Percentiles rank a stretch among this genome's conserved stretches.
These are phyloP conservation scores for Penicillium psychrofluorescens DNA, from an alignment of 495 filamentous ascomycete genomes.

Conservation along the genomic window DNA sequence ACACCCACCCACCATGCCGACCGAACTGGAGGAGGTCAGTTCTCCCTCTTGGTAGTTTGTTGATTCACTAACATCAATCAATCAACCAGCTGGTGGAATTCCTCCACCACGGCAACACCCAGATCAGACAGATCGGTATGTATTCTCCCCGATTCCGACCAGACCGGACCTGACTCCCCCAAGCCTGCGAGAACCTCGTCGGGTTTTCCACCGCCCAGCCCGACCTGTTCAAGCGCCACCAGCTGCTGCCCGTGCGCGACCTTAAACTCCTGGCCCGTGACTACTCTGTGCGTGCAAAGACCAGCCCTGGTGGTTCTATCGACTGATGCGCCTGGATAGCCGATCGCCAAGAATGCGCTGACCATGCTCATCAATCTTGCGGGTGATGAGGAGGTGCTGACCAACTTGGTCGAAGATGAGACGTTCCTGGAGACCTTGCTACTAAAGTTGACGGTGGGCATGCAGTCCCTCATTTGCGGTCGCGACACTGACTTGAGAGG, in stretches of 20 bases:
- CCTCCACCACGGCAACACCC: conserved; percentile 79
- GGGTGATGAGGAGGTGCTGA: conserved; percentile 63
- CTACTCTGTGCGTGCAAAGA: conserved; percentile 51
- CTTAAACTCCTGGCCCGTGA: conserved; percentile 85
- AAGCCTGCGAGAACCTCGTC: conserved; percentile 78
- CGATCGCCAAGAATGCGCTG: conserved; percentile 86
- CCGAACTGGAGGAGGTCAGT: conserved; percentile 73
- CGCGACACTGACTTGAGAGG: neutral
- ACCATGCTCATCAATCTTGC: conserved; percentile 91
- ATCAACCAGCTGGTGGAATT: conserved; percentile 73
- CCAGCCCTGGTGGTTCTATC: neutral
- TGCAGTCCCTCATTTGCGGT: no score
- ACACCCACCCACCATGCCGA: conserved; percentile 45
- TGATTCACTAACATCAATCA: neutral
- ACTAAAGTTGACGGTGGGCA: conserved; percentile 56
- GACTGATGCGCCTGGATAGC: conserved; percentile 35
- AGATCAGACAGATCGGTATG: conserved; percentile 70
- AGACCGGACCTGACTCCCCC: neutral
- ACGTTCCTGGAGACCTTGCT: conserved; percentile 71
- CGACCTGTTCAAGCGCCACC: conserved; percentile 71
- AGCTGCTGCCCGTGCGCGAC: conserved; percentile 75
- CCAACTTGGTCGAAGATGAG: conserved; percentile 69
- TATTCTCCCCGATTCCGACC: neutral
- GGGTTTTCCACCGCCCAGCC: conserved; percentile 75
- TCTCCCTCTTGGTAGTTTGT: no score